Base-by-base conservation (phyloP, 768 basidiomycete genomes). In the Fomitopsis serialis region DNA sequence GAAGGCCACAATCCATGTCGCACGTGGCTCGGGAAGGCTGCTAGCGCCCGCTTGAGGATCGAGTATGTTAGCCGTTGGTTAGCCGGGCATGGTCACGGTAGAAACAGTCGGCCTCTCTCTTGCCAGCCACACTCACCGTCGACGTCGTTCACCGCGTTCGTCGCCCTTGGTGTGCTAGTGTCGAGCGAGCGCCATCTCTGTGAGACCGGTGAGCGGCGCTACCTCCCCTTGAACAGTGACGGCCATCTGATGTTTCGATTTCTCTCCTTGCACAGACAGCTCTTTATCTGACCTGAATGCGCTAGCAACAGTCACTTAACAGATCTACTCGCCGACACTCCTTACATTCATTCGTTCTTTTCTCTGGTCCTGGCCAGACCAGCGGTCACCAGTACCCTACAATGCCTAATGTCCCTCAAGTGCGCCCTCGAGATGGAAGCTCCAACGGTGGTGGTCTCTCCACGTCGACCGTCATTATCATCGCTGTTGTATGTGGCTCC, bases 401-500 rank as follows among this genome's bases (percentile, higher is more conserved):
- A 10, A 51, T 51, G 50, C 29, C 34, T 43, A 42, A 44, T 43
- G 24, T 7, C 21, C 40, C 50, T 17, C 24, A 50, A 11, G 35
- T 51, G 22, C 42, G 40, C 19, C 15, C 29, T 3, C 42, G 42
- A 29, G 50, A 44, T 22, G 42, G 44, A 40, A 49, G 37, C 47
- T 63, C 58, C 54, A 42, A 54, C 42, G 55, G 54, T 27, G 50
- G 54, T 25, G 55, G 55, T 7, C 59, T 65, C 17, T 63, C 63
- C 22, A 61, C 55, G 15, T 57, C 57, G 49, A 68, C 72, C 19
- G 78, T 76, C 12, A 68, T 80, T 50, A 72, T 82, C 66, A 74
- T 84, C 57, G 68, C 80, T 57, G 74, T 71, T 42, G 75, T 79
- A 57, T 72, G 70, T 51, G 74, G 68, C 43, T 66, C 66, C 44